Base-by-base conservation (phyloP, 257 asterid genomes). In the Jacaranda mimosifolia region DNA sequence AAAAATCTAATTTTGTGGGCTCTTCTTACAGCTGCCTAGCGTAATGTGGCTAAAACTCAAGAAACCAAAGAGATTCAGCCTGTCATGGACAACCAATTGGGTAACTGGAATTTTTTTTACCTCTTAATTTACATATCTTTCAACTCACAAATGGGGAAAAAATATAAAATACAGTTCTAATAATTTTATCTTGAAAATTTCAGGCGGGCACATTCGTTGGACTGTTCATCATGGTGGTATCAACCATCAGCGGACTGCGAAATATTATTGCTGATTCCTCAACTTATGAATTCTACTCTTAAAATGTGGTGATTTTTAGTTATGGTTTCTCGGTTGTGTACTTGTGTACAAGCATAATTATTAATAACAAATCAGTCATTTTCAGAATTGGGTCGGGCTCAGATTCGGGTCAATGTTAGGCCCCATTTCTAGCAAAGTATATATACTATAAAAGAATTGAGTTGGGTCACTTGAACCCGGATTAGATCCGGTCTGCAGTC, bases 221-320 rank as follows among this genome's bases (percentile, higher is more conserved):
- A 75, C 80, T 85, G 15, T 87, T 89, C 76, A 77, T 89, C 79
- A 89, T 89, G 86, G 49, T 85, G 48, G 91, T 89, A 35, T 89
- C 93, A 26, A 87, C 90, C 13, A 52, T 89, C 55, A 91, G 93
- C 26, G 91, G 93, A 52, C 64, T 89, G 13, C 76, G 91, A 64
- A 89, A 87, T 67, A 89, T 89, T 65, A 48, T 85, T 70, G 79
- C 83, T 39, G 93, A 87, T 78, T 78, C 93, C 39, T 87, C 91
- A 36, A 77, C 86, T 42, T 89, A 89, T 65, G 78, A 80, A 62
- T 89, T 89, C 86, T 89, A 89, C 70, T 55, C 87, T 18, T 89
- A 42, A 88, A 71, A 38, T 53, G 12, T 12, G 53, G 15, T 48
- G 53, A 3, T 48, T 48, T 48, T 48, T 48, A 48, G 53, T 48